Percentiles rank a stretch among this genome's conserved stretches.
Evolutionary conservation across 192 early-diverging fungal species (phyloP).

Genomic region (Umbelopsis vinacea): DNA sequence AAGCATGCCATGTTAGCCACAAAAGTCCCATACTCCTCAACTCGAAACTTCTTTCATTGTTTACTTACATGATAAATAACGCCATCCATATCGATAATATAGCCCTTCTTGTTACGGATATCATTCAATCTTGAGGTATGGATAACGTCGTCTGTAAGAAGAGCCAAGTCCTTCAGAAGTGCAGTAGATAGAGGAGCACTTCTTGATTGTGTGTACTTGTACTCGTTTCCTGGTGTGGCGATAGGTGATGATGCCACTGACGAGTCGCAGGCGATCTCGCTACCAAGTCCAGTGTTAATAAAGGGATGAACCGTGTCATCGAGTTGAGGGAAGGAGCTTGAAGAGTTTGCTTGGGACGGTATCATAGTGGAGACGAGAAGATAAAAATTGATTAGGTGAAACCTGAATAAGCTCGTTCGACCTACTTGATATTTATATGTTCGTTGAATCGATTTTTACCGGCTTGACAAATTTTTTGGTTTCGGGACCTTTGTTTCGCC

Average conservation of each 20-base stretch:
- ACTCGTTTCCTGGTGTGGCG: constrained; percentile 5
- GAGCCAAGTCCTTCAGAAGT: constrained; percentile 9
- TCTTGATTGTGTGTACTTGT: not conserved
- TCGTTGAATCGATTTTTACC: not conserved
- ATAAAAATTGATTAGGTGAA: not conserved
- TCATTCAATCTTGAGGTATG: constrained; percentile 22
- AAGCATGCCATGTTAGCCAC: not conserved
- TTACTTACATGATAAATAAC: constrained; percentile 55
- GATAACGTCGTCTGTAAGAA: constrained; percentile 17
- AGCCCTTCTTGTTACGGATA: constrained; percentile 47
- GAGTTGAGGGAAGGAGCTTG: not conserved
- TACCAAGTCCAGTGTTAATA: not conserved
- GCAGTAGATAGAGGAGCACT: not conserved
- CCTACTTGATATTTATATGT: too few relatives aligned
- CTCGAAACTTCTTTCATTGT: not conserved
- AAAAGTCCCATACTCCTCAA: not conserved
- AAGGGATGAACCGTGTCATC: not conserved
- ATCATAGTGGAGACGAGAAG: not conserved
- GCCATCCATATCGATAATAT: constrained; percentile 62
- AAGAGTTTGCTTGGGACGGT: not conserved
- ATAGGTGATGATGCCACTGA: not conserved
- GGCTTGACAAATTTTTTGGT: not conserved
- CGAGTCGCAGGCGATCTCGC: not conserved
- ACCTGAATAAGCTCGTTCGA: not conserved
- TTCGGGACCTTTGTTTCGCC: not conserved